Conservation (phyloP, 805 yeast genomes). For the Ogataea sp. region DNA sequence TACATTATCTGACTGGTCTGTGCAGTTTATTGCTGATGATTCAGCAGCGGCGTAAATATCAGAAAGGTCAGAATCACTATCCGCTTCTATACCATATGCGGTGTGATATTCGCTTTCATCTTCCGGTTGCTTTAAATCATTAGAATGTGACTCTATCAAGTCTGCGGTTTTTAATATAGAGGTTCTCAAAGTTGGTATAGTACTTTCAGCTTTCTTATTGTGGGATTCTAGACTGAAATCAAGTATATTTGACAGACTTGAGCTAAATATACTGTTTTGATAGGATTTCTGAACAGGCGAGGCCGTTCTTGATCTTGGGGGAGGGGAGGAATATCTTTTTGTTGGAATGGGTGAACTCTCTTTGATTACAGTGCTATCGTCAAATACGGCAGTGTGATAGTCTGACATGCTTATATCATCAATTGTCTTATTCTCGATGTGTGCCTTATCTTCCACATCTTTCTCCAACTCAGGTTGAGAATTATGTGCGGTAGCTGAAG, state of each 20-base stretch:
- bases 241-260: background rate
- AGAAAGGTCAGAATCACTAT: too few relatives aligned
- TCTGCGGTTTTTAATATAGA: too few relatives aligned
- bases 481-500: too few relatives aligned
- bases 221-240: background rate
- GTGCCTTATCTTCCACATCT: too few relatives aligned
- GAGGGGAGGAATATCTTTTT: background rate
- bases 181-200: background rate
- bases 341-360: background rate
- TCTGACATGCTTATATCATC: too few relatives aligned
- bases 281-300: constrained; percentile 1
- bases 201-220: background rate
- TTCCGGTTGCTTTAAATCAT: too few relatives aligned
- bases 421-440: too few relatives aligned
- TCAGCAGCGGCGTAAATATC: constrained; percentile 18
- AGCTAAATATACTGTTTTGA: background rate
- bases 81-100: background rate
- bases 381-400: background rate
- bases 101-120: too few relatives aligned
- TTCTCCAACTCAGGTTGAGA: background rate
- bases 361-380: too few relatives aligned
- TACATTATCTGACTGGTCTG: constrained; percentile 4
- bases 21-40: constrained; percentile 15
- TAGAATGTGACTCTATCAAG: too few relatives aligned
- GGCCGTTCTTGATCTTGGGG: background rate